These are phyloP conservation scores for Colletotrichum truncatum DNA, from an alignment of 2,329 filamentous ascomycete genomes.

Conservation along the genomic window DNA sequence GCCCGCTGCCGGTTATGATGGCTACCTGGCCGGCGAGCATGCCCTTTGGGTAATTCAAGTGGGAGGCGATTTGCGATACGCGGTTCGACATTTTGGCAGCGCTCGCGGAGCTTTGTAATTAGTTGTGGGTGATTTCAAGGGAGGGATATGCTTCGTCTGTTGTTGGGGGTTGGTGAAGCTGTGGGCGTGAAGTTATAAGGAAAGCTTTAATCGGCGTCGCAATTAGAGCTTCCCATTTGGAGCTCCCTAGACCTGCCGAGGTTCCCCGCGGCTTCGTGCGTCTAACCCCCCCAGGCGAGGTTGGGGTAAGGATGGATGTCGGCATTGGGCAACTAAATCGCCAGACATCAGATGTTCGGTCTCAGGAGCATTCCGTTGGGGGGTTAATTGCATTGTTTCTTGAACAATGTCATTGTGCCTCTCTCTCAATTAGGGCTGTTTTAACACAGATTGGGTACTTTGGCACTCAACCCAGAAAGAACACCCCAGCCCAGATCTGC, in stretches of 20 bases:
- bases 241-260: conserved; percentile 28
- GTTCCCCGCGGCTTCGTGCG: conserved; percentile 30
- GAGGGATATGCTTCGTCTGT: not conserved
- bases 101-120: not conserved
- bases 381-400: not conserved
- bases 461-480: not conserved
- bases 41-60: conserved; percentile 85
- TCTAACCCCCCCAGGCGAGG: not conserved
- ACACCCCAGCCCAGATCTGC: no score
- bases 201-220: not conserved
- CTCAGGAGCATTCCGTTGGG: not conserved
- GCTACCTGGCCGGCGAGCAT: conserved; percentile 83
- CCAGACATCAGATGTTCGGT: not conserved
- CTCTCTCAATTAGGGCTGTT: no score
- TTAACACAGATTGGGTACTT: no score
- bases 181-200: not conserved
- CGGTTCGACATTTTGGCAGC: conserved; percentile 60
- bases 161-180: not conserved
- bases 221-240: not conserved
- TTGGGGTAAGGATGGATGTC: conserved; percentile 2
- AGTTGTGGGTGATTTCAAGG: no score
- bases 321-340: conserved; percentile 8
- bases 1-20: conserved; percentile 87
- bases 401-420: fast-evolving
- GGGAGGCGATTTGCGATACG: conserved; percentile 76